Conservation (phyloP, 306 rosid species). For the Chamaecrista fasciculata region DNA sequence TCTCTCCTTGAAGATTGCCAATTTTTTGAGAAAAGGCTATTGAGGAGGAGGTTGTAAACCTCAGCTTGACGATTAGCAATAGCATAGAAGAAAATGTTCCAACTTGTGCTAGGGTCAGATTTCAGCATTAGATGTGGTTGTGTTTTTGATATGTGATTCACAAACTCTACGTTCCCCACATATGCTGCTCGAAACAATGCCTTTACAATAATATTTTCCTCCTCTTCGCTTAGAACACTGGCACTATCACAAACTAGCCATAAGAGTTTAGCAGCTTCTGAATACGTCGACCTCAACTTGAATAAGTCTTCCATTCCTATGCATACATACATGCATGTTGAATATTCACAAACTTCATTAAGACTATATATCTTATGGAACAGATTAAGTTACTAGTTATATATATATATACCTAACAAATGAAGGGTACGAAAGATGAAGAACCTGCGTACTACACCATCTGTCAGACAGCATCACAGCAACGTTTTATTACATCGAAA, state of each 20-base stretch:
- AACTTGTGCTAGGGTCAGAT: neutral
- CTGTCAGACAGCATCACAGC: too few species aligned
- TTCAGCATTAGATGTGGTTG: too few species aligned
- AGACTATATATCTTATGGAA: too few species aligned
- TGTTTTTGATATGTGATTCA: neutral
- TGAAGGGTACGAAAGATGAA: too few species aligned
- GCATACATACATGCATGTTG: too few species aligned
- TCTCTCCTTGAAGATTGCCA: rapidly evolving
- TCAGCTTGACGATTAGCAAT: neutral
- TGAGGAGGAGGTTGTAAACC: too few species aligned
- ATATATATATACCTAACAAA: too few species aligned
- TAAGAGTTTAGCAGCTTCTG: neutral
- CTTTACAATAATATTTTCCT: rapidly evolving
- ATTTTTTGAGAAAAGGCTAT: neutral
- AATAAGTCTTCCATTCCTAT: neutral
- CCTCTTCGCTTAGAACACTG: neutral
- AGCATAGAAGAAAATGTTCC: neutral
- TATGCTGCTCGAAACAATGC: neutral
- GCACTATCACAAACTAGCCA: neutral
- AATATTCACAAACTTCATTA: too few species aligned
- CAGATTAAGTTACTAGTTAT: too few species aligned
- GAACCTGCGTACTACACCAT: too few species aligned
- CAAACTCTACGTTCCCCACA: neutral
- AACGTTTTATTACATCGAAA: too few species aligned
- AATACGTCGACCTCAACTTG: neutral